These are phyloP conservation scores for Epichloe coenophiala DNA, from an alignment of 2,329 filamentous ascomycete species.

Conservation along the genomic window DNA sequence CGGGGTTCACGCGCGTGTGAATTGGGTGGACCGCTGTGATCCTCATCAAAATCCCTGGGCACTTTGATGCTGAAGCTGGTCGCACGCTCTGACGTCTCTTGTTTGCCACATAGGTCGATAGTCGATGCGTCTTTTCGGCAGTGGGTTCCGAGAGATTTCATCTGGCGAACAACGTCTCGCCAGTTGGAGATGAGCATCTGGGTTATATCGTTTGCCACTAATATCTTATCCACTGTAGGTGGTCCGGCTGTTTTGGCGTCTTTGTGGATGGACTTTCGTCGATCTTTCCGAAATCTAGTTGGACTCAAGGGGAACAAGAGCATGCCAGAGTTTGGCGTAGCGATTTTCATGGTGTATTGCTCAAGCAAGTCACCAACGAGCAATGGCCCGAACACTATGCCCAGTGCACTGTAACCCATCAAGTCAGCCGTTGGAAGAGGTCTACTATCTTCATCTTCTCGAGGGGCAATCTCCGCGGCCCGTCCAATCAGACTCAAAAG, in stretches of 20 bases:
- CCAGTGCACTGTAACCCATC: slow-evolving; percentile 51
- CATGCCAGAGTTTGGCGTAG: slow-evolving; percentile 26
- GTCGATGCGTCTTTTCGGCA: slow-evolving; percentile 11
- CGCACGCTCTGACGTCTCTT: background rate
- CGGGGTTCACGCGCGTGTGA: slow-evolving; percentile 16
- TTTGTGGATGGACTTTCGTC: slow-evolving; percentile 10
- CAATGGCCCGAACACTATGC: slow-evolving; percentile 52
- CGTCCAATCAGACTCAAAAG: slow-evolving; percentile 48
- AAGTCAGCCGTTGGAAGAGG: slow-evolving; percentile 42
- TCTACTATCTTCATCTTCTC: slow-evolving; percentile 36
- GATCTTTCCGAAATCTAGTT: slow-evolving; percentile 22
- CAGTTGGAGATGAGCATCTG: slow-evolving; percentile 56
- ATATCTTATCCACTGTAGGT: slow-evolving; percentile 38
- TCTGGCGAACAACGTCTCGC: slow-evolving; percentile 48
- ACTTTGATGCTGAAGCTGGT: background rate
- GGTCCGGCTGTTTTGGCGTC: slow-evolving; percentile 7
- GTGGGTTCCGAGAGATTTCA: slow-evolving; percentile 32
- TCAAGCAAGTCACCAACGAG: slow-evolving; percentile 45
- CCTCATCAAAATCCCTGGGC: background rate
- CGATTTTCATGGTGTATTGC: slow-evolving; percentile 34
- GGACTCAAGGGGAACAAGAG: slow-evolving; percentile 29
- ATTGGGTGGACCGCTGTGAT: background rate
- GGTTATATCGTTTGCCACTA: slow-evolving; percentile 43
- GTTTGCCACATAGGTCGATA: slow-evolving; percentile 4
- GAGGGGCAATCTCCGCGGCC: slow-evolving; percentile 37